A percentile compares a stretch with the other conserved stretches of the same genome.
phyloP scores from a whole-genome alignment of 2,329 filamentous ascomycete species.

The Aspergillus eucalypticola region DNA sequence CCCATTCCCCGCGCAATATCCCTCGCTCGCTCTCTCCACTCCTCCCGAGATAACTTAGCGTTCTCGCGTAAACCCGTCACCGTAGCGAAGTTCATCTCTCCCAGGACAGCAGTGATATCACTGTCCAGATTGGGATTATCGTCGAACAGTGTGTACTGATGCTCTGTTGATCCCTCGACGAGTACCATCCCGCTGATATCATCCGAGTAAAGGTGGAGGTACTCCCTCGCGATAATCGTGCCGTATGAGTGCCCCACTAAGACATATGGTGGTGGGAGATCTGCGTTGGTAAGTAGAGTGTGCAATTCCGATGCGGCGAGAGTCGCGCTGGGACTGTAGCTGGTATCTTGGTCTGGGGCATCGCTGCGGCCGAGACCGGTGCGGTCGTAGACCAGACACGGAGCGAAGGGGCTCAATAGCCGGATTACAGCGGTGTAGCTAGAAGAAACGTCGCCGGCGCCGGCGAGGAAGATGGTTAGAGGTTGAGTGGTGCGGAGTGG shows the following conservation, averaged over 20 bases:
- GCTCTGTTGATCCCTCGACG: constrained; percentile 39
- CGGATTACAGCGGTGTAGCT: constrained; percentile 37
- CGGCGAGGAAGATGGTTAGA: constrained; percentile 36
- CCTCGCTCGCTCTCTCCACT: constrained; percentile 36
- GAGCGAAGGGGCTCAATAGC: constrained; percentile 29
- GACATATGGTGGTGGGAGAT: constrained; percentile 31
- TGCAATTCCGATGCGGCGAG: constrained; percentile 35
- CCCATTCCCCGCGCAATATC: constrained; percentile 29
- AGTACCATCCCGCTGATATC: constrained; percentile 42
- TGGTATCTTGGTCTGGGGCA: neutral
- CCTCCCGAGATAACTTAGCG: constrained; percentile 32
- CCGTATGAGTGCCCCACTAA: constrained; percentile 45
- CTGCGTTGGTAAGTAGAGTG: constrained; percentile 25
- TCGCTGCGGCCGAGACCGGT: constrained; percentile 41
- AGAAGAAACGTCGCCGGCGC: constrained; percentile 38
- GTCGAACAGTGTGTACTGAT: constrained; percentile 31
- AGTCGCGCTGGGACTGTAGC: constrained; percentile 20
- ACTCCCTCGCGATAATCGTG: constrained; percentile 42
- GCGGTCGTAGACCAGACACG: constrained; percentile 40
- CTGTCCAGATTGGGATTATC: constrained; percentile 29
- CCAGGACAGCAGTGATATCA: constrained; percentile 31
- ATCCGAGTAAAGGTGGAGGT: constrained; percentile 33
- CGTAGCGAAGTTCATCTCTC: constrained; percentile 31
- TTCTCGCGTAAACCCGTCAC: constrained; percentile 35
- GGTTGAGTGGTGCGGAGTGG: constrained; percentile 27